Percentiles rank a stretch among this genome's conserved stretches.
Conservation (phyloP, 257 asterid genomes). For the Echites panduratus region DNA sequence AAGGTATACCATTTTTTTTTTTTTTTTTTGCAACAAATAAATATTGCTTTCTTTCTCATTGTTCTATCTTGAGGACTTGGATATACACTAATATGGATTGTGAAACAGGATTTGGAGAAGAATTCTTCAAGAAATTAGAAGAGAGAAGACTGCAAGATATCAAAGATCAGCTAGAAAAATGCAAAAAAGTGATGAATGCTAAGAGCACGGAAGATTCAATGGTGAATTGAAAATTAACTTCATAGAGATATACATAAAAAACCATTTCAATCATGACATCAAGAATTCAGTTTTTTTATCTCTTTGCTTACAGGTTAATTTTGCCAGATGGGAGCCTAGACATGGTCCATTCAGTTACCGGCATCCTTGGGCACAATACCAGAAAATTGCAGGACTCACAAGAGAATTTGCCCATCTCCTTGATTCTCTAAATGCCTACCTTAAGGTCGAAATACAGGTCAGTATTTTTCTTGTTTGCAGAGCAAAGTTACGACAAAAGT, state of each 20-base stretch:
- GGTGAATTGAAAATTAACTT: conserved; percentile 28
- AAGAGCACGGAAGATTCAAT: conserved; percentile 45
- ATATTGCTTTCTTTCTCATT: neutral
- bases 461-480: neutral
- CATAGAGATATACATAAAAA: neutral
- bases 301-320: conserved; percentile 37
- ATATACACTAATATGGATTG: neutral
- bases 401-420: conserved; percentile 53
- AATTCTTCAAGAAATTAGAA: conserved; percentile 29
- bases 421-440: conserved; percentile 41
- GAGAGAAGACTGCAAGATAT: conserved; percentile 19
- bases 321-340: conserved; percentile 72
- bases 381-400: conserved; percentile 42
- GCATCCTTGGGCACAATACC: conserved; percentile 66
- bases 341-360: conserved; percentile 57
- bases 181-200: conserved; percentile 44
- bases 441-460: conserved; percentile 42
- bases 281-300: neutral
- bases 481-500: neutral
- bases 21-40: too few species aligned
- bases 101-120: conserved; percentile 49
- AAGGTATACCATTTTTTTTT: conserved; percentile 32
- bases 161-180: conserved; percentile 24
- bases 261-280: neutral
- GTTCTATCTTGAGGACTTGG: neutral